These are phyloP conservation scores for Selaginella tamariscina DNA, from an alignment of 75 land plant species.

Conservation along the genomic window DNA sequence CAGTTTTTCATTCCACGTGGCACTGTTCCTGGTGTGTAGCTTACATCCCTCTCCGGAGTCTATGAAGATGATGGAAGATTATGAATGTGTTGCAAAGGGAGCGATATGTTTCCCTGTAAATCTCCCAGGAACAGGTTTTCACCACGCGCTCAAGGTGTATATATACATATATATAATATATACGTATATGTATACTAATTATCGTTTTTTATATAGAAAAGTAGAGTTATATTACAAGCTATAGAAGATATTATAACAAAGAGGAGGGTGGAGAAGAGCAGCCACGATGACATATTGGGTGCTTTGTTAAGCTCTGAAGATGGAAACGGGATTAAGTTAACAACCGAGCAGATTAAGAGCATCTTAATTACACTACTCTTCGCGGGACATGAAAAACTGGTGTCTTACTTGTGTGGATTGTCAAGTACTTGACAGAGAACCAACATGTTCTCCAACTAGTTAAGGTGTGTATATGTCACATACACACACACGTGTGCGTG, in stretches of 20 bases:
- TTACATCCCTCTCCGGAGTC: slow-evolving; percentile 1
- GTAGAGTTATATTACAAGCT: neutral
- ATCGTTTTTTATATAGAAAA: neutral
- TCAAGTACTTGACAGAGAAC: slow-evolving; percentile 12
- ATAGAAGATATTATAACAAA: neutral
- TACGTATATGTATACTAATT: no score
- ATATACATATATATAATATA: neutral
- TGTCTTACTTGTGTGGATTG: slow-evolving; percentile 7
- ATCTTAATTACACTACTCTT: neutral
- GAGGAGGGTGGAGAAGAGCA: slow-evolving; percentile 2
- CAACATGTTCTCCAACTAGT: neutral
- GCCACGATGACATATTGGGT: slow-evolving; percentile 2
- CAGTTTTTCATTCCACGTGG: slow-evolving; percentile 10
- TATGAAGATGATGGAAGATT: slow-evolving; percentile 7
- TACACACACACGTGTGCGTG: no score
- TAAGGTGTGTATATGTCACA: neutral
- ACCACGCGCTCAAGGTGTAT: neutral
- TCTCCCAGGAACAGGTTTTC: slow-evolving; percentile 8
- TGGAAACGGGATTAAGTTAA: slow-evolving; percentile 1
- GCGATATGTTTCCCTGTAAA: slow-evolving; percentile 4
- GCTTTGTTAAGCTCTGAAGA: neutral
- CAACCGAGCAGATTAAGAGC: neutral
- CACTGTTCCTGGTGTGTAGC: neutral
- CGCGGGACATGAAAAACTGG: slow-evolving; percentile 6
- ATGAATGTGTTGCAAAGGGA: slow-evolving; percentile 9